phyloP scores from a whole-genome alignment of 2,329 filamentous ascomycete species.

The Amesomyces nigricolor region DNA sequence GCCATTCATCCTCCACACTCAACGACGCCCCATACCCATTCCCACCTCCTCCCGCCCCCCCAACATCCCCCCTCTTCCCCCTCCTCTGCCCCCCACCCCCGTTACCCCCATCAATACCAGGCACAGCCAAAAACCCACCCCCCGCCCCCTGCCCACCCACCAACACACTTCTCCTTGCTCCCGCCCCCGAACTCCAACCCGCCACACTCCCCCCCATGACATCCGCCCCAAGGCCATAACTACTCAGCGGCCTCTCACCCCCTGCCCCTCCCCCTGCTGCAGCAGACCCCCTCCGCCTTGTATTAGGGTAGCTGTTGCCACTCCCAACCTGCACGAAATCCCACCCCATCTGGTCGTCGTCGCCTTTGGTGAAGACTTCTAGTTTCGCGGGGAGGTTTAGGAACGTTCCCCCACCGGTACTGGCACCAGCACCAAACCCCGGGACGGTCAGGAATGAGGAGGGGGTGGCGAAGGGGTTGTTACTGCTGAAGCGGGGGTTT shows the following conservation, averaged over 20 bases:
- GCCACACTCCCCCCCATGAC: conserved; percentile 34
- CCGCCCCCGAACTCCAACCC: conserved; percentile 46
- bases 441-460: conserved; percentile 17
- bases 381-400: conserved; percentile 47
- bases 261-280: conserved; percentile 29
- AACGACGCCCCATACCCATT: background rate
- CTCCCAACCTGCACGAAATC: conserved; percentile 48
- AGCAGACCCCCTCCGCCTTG: conserved; percentile 34
- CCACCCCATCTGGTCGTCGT: conserved; percentile 51
- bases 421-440: conserved; percentile 16
- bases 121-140: conserved; percentile 50
- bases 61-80: background rate
- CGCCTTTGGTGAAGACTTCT: conserved; percentile 55
- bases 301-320: conserved; percentile 22
- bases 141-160: conserved; percentile 44
- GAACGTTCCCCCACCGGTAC: conserved; percentile 24
- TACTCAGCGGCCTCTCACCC: conserved; percentile 44
- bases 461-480: conserved; percentile 50
- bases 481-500: conserved; percentile 48
- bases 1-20: conserved; percentile 24
- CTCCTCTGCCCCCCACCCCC: conserved; percentile 4
- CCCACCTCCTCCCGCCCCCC: background rate
- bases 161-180: conserved; percentile 50
- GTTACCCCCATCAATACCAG: conserved; percentile 25
- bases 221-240: conserved; percentile 53